A percentile compares a stretch with the other conserved stretches of the same genome.
phyloP scores from a whole-genome alignment of 176 grass and related monocot species.

The Neostapfia colusana region DNA sequence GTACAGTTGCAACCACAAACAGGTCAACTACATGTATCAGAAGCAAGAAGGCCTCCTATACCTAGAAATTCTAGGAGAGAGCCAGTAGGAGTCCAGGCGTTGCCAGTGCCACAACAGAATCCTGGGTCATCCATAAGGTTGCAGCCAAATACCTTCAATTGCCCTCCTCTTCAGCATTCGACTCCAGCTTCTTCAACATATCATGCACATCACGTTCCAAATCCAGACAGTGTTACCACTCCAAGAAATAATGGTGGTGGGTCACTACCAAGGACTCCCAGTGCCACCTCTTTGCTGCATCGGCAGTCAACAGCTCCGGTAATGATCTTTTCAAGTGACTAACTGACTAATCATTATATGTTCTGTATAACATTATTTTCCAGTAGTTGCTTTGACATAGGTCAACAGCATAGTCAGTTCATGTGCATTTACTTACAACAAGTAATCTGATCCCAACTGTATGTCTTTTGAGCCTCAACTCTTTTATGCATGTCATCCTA shows the following conservation, averaged over 20 bases:
- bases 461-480: not conserved
- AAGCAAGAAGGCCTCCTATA: slow-evolving; percentile 32
- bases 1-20: slow-evolving; percentile 33
- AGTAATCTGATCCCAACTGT: not conserved
- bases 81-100: slow-evolving; percentile 58
- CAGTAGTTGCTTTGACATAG: slow-evolving; percentile 18
- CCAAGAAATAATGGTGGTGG: slow-evolving; percentile 46
- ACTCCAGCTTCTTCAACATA: slow-evolving; percentile 42
- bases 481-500: not conserved
- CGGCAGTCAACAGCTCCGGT: slow-evolving; percentile 47
- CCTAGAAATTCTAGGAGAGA: slow-evolving; percentile 66
- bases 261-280: slow-evolving; percentile 41
- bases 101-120: slow-evolving; percentile 51
- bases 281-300: slow-evolving; percentile 28
- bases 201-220: slow-evolving; percentile 30
- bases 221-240: slow-evolving; percentile 29
- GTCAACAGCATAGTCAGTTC: not conserved
- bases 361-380: slow-evolving; percentile 21
- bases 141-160: slow-evolving; percentile 43
- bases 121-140: slow-evolving; percentile 51
- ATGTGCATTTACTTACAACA: not conserved
- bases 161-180: slow-evolving; percentile 26
- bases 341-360: slow-evolving; percentile 14
- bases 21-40: slow-evolving; percentile 36
- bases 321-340: slow-evolving; percentile 32